Evolutionary conservation across 1,139 yeast species (phyloP).

Genomic region (Geotrichum fermentans): DNA sequence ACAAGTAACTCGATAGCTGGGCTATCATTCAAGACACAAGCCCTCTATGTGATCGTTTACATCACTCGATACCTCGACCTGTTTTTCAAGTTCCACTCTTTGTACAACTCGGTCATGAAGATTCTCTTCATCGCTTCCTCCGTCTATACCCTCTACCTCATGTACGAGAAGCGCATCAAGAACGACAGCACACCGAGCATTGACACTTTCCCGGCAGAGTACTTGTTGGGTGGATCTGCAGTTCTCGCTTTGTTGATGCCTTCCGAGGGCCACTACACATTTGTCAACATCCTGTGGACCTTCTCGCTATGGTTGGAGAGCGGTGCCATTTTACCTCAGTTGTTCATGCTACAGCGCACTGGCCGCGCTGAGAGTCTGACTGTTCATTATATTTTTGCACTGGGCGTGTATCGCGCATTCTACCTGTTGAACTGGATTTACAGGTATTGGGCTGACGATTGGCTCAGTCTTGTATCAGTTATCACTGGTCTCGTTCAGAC

Average conservation of each 20-base stretch:
- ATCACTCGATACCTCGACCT: conserved; percentile 74
- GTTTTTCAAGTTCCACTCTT: conserved; percentile 46
- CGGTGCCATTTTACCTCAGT: conserved; percentile 86
- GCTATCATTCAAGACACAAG: conserved; percentile 82
- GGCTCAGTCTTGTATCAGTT: conserved; percentile 66
- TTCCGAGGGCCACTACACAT: conserved; percentile 40
- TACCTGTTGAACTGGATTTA: conserved; percentile 95
- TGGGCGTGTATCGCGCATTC: conserved; percentile 82
- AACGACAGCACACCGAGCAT: conserved; percentile 39
- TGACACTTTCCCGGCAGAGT: conserved; percentile 75
- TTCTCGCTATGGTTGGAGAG: conserved; percentile 57
- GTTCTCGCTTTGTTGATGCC: conserved; percentile 62
- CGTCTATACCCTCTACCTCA: conserved; percentile 65
- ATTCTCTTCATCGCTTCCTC: conserved; percentile 72
- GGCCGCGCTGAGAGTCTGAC: conserved; percentile 88
- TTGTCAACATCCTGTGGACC: conserved; percentile 48
- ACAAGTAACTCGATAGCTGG: conserved; percentile 68
- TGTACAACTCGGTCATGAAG: conserved; percentile 79
- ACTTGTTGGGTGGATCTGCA: conserved; percentile 60
- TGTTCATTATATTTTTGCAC: conserved; percentile 85
- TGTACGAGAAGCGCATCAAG: conserved; percentile 46
- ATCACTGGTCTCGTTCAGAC: conserved; percentile 84
- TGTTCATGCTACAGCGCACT: conserved; percentile 81
- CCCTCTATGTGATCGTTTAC: conserved; percentile 70
- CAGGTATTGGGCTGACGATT: conserved; percentile 65